Conservation (phyloP, 176 grass and related monocot genomes). For the Rhipidocladum racemiflorum region DNA sequence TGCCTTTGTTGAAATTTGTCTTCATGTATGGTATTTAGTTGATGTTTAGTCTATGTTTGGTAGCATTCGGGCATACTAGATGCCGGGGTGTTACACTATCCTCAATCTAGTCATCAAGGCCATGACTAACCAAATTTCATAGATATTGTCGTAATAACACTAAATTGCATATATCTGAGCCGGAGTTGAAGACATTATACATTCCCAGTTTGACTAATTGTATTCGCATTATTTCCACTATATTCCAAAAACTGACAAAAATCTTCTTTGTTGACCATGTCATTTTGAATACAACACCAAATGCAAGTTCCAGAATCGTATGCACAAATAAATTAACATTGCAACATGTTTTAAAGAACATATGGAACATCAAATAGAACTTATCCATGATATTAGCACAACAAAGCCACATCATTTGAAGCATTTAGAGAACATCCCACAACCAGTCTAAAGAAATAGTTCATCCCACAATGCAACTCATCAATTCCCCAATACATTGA, state of each 20-base stretch:
- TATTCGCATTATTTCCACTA: not conserved
- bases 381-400: not conserved
- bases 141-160: not conserved
- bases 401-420: not conserved
- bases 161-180: not conserved
- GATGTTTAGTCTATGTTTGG: too few relatives aligned
- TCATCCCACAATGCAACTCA: too few relatives aligned
- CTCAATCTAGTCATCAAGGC: not conserved
- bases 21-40: too few relatives aligned
- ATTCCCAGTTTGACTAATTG: not conserved
- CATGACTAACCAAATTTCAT: not conserved
- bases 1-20: too few relatives aligned
- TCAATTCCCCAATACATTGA: too few relatives aligned
- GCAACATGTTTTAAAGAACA: not conserved
- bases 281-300: not conserved
- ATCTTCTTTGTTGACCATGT: not conserved
- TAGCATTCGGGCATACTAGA: too few relatives aligned
- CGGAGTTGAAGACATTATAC: not conserved
- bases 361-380: not conserved
- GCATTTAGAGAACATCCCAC: not conserved
- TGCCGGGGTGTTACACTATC: too few relatives aligned
- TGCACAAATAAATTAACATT: not conserved
- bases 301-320: not conserved
- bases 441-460: slow-evolving; percentile 2
- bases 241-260: not conserved